phyloP scores from a whole-genome alignment of 805 yeast genomes.

The Myxozyma monticola region DNA sequence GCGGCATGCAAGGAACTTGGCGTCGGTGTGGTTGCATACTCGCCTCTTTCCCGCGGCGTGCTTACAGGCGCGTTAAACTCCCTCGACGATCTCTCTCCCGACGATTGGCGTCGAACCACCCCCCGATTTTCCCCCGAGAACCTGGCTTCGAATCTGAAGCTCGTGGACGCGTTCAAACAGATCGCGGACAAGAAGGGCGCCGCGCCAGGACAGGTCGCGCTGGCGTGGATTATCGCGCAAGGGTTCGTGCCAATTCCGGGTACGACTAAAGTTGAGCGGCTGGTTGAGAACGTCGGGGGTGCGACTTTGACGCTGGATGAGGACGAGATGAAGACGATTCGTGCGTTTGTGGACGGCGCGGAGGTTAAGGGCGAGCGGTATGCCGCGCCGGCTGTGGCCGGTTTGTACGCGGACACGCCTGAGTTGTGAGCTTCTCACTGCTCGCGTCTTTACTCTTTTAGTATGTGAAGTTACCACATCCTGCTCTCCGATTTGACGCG shows the following conservation, averaged over 20 bases:
- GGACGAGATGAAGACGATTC: slow-evolving; percentile 16
- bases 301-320: slow-evolving; percentile 15
- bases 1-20: slow-evolving; percentile 55
- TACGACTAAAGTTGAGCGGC: slow-evolving; percentile 59
- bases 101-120: slow-evolving; percentile 60
- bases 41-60: slow-evolving; percentile 80
- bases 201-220: slow-evolving; percentile 65
- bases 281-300: slow-evolving; percentile 56
- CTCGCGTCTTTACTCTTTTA: too few relatives aligned
- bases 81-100: slow-evolving; percentile 48
- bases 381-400: neutral
- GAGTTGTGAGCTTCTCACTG: too few relatives aligned
- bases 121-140: slow-evolving; percentile 59
- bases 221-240: slow-evolving; percentile 62
- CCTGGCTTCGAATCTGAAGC: slow-evolving; percentile 51
- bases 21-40: slow-evolving; percentile 76
- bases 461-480: too few relatives aligned
- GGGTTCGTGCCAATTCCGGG: slow-evolving; percentile 77
- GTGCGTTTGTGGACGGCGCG: slow-evolving; percentile 22
- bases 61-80: slow-evolving; percentile 62
- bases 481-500: too few relatives aligned
- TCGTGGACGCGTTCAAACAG: slow-evolving; percentile 52
- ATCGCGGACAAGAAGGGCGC: slow-evolving; percentile 50
- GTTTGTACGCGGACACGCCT: slow-evolving; percentile 8
- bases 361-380: slow-evolving; percentile 8